These are phyloP conservation scores for Vinca minor DNA, from an alignment of 257 asterid species.

Conservation along the genomic window DNA sequence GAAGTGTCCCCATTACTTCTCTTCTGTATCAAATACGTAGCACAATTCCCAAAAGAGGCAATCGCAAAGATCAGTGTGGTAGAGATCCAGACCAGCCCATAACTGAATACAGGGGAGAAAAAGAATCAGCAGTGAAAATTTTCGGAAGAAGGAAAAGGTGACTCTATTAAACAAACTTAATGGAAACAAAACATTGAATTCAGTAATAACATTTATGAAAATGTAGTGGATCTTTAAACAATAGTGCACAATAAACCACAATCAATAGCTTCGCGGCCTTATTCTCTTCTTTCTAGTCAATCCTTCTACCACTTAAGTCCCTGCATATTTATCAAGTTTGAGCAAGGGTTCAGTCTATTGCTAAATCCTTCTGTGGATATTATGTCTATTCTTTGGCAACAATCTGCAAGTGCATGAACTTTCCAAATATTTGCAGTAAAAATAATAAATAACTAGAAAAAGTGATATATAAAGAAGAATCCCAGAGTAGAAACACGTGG, in stretches of 20 bases:
- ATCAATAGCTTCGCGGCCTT: neutral
- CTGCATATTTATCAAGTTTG: neutral
- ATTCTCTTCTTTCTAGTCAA: neutral
- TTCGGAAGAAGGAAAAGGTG: neutral
- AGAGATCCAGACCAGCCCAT: constrained; percentile 92
- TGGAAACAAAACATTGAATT: neutral
- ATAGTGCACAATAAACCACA: neutral
- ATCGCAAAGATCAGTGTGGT: constrained; percentile 78
- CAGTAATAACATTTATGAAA: neutral
- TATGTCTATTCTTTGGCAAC: neutral
- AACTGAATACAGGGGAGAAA: constrained; percentile 38
- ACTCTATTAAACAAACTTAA: neutral
- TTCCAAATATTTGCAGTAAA: neutral
- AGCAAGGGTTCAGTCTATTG: neutral
- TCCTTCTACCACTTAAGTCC: neutral
- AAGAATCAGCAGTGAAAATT: constrained; percentile 9
- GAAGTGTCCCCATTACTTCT: constrained; percentile 34
- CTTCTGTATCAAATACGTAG: constrained; percentile 66
- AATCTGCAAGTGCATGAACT: neutral
- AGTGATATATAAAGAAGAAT: neutral
- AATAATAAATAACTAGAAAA: no score
- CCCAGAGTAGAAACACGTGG: neutral
- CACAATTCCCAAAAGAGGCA: constrained; percentile 83
- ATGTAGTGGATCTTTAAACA: neutral
- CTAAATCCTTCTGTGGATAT: no score